Evolutionary conservation across 2,329 filamentous ascomycete genomes (phyloP).

Genomic region (Beauveria varroae): DNA sequence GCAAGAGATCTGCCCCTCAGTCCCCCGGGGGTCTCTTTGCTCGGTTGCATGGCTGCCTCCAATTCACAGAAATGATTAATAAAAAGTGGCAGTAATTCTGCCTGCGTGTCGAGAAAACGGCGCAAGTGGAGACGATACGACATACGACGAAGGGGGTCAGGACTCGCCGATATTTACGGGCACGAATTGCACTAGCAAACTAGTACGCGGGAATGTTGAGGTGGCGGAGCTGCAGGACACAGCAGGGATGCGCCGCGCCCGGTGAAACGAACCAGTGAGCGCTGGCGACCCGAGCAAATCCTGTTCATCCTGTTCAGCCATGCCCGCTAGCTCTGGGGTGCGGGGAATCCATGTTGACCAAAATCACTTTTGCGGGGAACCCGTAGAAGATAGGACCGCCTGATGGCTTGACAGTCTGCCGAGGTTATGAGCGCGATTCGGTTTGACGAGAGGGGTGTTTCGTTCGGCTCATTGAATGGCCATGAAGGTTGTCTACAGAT

Average conservation of each 20-base stretch:
- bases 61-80: not conserved
- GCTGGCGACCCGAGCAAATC: no score
- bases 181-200: not conserved
- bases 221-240: not conserved
- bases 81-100: not conserved
- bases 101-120: not conserved
- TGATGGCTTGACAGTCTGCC: not conserved
- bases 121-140: conserved; percentile 9
- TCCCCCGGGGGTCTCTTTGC: not conserved
- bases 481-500: not conserved
- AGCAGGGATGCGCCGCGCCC: not conserved
- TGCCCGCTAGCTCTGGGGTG: conserved; percentile 1
- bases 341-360: conserved; percentile 4
- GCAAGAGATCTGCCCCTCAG: not conserved
- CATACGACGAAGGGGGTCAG: not conserved
- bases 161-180: not conserved
- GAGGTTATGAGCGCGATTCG: not conserved
- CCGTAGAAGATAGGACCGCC: not conserved
- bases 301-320: not conserved
- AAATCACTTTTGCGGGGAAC: not conserved
- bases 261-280: not conserved
- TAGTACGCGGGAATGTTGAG: not conserved
- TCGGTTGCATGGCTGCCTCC: not conserved
- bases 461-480: not conserved
- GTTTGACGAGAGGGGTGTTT: not conserved